Base-by-base conservation (phyloP, 495 filamentous ascomycete genomes). In the Podospora conica region DNA sequence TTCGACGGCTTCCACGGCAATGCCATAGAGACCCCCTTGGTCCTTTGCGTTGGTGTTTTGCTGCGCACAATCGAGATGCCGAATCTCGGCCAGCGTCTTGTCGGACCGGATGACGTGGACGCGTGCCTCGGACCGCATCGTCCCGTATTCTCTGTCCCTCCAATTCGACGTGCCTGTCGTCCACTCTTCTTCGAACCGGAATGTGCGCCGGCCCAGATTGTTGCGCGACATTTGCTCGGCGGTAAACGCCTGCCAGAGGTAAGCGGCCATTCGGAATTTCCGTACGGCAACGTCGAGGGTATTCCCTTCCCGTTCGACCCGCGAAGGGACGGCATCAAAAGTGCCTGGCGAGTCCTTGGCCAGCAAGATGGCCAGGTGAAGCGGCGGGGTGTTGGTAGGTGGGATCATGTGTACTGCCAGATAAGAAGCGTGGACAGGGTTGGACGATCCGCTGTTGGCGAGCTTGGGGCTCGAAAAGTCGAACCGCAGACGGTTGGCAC, bases 181-280 rank as follows among this genome's bases (percentile, higher is more conserved):
- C 93, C 93, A 97, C 69, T 94, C 91, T 75, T 97, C 93, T 63
- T 97, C 93, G 68, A 94, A 91, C 54, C 93, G 83, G 73, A 96
- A 96, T 56, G 87, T 90, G 23, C 93, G 85, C 25, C 93, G 84
- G 3, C 92, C 92, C 61, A 97, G 84, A 56, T 87, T 88, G 75
- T 94, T 89, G 65, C 92, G 90, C 75, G 85, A 89, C 93, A 97
- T 97, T 73, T 97, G 92, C 73, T 96, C 92, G 12, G 90, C 91
- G 0, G 93, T 97, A 72, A 95, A 97, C 9, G 92, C 91, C 74
- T 97, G 93, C 93, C 93, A 97, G 3, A 97, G 82, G 74, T 97
- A 96, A 20, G 92, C 93, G 23, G 92, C 88, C 87, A 92, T 96
- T 62, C 92, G 85, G 71, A 91, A 96, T 75, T 97, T 97, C 64